These are phyloP conservation scores for Chalciporus pseudorubinellus DNA, from an alignment of 768 basidiomycete species.

Conservation along the genomic window DNA sequence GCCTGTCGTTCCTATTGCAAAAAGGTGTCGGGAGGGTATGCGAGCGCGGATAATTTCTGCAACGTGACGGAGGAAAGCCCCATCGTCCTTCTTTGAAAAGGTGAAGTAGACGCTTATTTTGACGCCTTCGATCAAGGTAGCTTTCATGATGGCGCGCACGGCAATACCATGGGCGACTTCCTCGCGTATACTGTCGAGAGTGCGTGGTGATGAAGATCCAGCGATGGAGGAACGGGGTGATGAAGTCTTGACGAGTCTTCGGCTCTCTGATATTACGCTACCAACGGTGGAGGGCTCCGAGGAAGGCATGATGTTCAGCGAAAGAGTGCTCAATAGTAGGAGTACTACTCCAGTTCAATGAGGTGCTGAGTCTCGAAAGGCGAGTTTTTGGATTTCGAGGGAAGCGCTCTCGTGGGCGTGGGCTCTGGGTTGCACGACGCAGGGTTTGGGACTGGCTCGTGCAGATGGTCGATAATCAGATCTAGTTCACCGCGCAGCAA, in stretches of 20 bases:
- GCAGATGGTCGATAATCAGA: not conserved
- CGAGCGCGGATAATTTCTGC: constrained; percentile 45
- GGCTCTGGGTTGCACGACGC: too few relatives aligned
- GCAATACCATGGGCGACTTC: constrained; percentile 61
- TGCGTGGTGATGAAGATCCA: constrained; percentile 32
- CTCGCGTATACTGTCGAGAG: constrained; percentile 57
- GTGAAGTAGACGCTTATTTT: constrained; percentile 60
- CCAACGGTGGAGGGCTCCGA: constrained; percentile 27
- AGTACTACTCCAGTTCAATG: not conserved
- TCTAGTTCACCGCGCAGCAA: not conserved
- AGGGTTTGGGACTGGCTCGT: not conserved
- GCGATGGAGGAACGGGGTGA: constrained; percentile 8
- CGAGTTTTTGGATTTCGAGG: not conserved
- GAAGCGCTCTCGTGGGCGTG: too few relatives aligned
- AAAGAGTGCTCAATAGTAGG: not conserved
- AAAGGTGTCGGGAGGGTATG: constrained; percentile 46
- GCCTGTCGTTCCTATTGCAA: constrained; percentile 53
- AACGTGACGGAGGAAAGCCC: constrained; percentile 54
- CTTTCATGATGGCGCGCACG: constrained; percentile 49
- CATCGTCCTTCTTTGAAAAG: constrained; percentile 55
- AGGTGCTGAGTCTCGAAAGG: not conserved
- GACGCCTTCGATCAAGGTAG: constrained; percentile 49
- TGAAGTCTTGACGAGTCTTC: not conserved
- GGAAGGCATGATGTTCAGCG: constrained; percentile 17
- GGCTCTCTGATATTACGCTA: constrained; percentile 3